Percentiles rank a stretch among this genome's conserved stretches.
Conservation (phyloP, 768 basidiomycete species). For the Tricholoma sp. region DNA sequence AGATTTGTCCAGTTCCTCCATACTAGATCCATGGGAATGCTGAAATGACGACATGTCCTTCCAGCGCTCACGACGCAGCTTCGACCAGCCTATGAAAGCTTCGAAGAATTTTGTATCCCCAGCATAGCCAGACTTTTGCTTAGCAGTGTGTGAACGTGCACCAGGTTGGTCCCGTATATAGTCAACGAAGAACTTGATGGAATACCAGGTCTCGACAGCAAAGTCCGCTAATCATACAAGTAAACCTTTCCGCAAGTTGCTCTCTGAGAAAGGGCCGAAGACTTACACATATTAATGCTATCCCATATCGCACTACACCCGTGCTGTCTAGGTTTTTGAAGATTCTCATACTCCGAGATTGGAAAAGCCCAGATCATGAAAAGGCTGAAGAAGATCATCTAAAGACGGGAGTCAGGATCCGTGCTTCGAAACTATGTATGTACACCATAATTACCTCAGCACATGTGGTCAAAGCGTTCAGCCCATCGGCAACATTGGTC, state of each 20-base stretch:
- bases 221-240: constrained; percentile 50
- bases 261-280: neutral
- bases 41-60: neutral
- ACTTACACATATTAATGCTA: constrained; percentile 27
- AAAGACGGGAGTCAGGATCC: constrained; percentile 4
- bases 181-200: constrained; percentile 44
- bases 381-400: constrained; percentile 79
- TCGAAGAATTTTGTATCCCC: neutral
- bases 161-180: neutral
- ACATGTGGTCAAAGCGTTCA: constrained; percentile 76
- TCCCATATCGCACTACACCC: constrained; percentile 70
- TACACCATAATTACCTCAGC: constrained; percentile 57
- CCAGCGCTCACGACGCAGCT: neutral
- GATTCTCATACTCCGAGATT: constrained; percentile 53
- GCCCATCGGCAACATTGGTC: constrained; percentile 76
- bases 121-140: neutral
- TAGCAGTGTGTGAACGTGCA: neutral
- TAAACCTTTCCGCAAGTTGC: neutral
- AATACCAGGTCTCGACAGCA: constrained; percentile 51
- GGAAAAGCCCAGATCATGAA: constrained; percentile 83
- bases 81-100: neutral
- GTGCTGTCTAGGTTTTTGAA: constrained; percentile 35
- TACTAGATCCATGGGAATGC: neutral
- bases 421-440: neutral
- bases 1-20: neutral